Percentiles rank a stretch among this genome's conserved stretches.
Evolutionary conservation across 352 stramenopile genomes (phyloP).

Genomic region (Hyaloperonospora arabidopsidis): DNA sequence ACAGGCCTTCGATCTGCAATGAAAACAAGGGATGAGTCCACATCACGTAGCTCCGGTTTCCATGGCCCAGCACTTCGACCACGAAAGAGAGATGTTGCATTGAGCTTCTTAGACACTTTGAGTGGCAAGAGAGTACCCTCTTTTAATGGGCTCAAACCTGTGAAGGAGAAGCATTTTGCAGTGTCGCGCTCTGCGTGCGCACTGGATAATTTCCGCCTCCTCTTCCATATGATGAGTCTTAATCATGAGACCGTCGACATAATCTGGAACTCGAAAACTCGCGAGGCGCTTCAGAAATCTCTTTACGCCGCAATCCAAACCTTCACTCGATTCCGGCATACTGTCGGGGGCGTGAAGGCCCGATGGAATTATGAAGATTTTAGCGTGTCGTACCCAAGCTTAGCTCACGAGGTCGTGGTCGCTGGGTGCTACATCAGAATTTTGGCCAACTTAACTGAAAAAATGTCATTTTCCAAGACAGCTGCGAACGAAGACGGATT

Average conservation of each 20-base stretch:
- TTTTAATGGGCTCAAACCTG: slow-evolving; percentile 12
- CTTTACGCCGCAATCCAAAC: slow-evolving; percentile 80
- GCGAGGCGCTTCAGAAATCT: slow-evolving; percentile 81
- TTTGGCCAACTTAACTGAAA: slow-evolving; percentile 36
- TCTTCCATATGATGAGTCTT: slow-evolving; percentile 91
- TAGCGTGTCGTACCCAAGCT: slow-evolving; percentile 81
- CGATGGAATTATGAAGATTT: slow-evolving; percentile 97
- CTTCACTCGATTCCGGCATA: slow-evolving; percentile 72
- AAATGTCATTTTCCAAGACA: slow-evolving; percentile 46
- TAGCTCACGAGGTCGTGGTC: slow-evolving; percentile 83
- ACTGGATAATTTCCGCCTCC: slow-evolving; percentile 90
- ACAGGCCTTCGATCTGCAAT: slow-evolving; percentile 10
- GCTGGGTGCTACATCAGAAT: slow-evolving; percentile 87
- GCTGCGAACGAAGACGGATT: slow-evolving; percentile 47
- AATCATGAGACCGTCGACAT: slow-evolving; percentile 89
- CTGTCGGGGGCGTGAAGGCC: slow-evolving; percentile 55
- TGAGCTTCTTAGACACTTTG: slow-evolving; percentile 34
- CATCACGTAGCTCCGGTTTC: slow-evolving; percentile 13
- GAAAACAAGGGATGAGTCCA: slow-evolving; percentile 11
- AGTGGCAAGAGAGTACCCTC: slow-evolving; percentile 18
- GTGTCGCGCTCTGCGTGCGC: slow-evolving; percentile 24
- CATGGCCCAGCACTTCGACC: slow-evolving; percentile 22
- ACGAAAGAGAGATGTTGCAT: slow-evolving; percentile 63
- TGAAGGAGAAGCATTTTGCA: slow-evolving; percentile 10
- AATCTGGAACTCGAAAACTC: slow-evolving; percentile 90